Conservation (phyloP, 2,329 filamentous ascomycete species). For the Pseudogymnoascus sp. region DNA sequence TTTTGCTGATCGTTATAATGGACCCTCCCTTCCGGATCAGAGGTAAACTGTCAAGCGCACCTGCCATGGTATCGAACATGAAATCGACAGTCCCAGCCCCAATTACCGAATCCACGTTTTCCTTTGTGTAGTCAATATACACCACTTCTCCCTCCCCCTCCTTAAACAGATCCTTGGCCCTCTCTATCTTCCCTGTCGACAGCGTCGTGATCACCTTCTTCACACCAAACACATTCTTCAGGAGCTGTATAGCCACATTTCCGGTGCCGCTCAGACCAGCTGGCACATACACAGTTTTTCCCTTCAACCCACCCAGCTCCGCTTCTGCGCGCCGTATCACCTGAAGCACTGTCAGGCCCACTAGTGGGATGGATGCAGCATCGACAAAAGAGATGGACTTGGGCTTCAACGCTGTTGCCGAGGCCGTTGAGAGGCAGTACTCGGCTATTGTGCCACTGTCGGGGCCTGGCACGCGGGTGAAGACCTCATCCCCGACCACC, state of each 20-base stretch:
- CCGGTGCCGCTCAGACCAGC: constrained; percentile 43
- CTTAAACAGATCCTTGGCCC: constrained; percentile 32
- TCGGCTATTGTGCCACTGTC: constrained; percentile 27
- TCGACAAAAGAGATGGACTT: constrained; percentile 33
- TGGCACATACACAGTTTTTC: constrained; percentile 36
- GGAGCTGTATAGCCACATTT: constrained; percentile 38
- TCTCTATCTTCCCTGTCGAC: constrained; percentile 41
- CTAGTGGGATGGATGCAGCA: constrained; percentile 37
- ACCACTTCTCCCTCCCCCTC: constrained; percentile 36
- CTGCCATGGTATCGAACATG: constrained; percentile 40
- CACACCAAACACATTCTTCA: constrained; percentile 42
- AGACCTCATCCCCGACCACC: constrained; percentile 28
- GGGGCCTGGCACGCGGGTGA: constrained; percentile 27
- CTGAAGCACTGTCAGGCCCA: constrained; percentile 34
- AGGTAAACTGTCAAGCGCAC: constrained; percentile 33
- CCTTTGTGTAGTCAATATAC: constrained; percentile 38
- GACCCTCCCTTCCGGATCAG: constrained; percentile 30
- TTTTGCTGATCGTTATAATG: constrained; percentile 31
- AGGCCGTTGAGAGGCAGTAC: constrained; percentile 18
- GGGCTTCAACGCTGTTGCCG: constrained; percentile 30
- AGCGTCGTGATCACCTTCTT: constrained; percentile 41
- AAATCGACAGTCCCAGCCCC: constrained; percentile 40
- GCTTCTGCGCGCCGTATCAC: constrained; percentile 8
- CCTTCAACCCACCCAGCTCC: constrained; percentile 9
- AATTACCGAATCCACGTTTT: constrained; percentile 31